Percentiles rank a stretch among this genome's conserved stretches.
These are phyloP conservation scores for Grigorovia jiainica DNA, from an alignment of 805 yeast genomes.

Conservation along the genomic window DNA sequence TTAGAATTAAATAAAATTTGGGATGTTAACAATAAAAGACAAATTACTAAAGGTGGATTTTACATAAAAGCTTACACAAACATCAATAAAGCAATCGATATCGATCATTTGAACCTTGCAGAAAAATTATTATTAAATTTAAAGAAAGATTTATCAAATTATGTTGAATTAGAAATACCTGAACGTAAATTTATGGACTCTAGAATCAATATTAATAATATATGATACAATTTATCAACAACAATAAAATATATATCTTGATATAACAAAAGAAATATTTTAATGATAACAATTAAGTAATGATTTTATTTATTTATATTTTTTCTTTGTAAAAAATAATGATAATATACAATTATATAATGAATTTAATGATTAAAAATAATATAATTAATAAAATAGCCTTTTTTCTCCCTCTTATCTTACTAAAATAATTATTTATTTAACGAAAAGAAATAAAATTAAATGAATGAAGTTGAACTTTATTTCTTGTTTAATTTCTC, in stretches of 20 bases:
- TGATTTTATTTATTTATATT: too few relatives aligned
- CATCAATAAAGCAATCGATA: constrained; percentile 62
- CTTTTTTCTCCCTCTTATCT: too few relatives aligned
- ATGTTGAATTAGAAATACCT: constrained; percentile 62
- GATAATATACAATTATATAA: neutral
- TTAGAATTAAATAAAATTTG: constrained; percentile 23
- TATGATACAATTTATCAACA: neutral
- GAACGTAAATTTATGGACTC: constrained; percentile 78
- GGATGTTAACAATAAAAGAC: constrained; percentile 31
- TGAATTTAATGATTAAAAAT: neutral
- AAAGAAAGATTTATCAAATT: constrained; percentile 57
- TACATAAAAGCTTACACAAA: constrained; percentile 61
- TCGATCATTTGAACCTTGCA: constrained; percentile 59
- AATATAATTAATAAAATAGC: too few relatives aligned
- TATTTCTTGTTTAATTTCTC: constrained; percentile 23
- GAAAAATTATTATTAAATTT: constrained; percentile 51
- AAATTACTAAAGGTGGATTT: constrained; percentile 43
- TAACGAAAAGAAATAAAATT: too few relatives aligned
- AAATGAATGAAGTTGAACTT: too few relatives aligned
- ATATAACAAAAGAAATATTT: neutral
- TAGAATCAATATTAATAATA: constrained; percentile 27
- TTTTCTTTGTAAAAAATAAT: too few relatives aligned
- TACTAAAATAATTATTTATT: too few relatives aligned
- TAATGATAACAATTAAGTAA: too few relatives aligned
- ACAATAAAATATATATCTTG: too few relatives aligned